phyloP scores from a whole-genome alignment of 257 asterid species.

The Ilex aquifolium region DNA sequence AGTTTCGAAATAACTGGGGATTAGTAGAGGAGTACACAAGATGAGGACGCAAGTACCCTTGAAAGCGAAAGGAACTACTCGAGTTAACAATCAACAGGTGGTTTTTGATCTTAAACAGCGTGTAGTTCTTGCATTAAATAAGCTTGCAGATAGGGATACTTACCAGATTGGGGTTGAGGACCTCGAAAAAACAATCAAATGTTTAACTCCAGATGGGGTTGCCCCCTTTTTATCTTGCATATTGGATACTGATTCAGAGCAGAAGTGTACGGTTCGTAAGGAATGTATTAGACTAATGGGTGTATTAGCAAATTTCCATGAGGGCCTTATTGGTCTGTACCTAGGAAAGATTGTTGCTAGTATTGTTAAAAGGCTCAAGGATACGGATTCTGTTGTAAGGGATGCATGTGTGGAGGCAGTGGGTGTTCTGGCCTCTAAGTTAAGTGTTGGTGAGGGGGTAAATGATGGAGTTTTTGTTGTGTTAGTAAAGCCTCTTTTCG shows the following conservation, averaged over 20 bases:
- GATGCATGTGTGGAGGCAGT: conserved; percentile 79
- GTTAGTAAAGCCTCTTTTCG: conserved; percentile 92
- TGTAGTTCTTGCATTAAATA: conserved; percentile 65
- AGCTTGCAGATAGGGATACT: conserved; percentile 93
- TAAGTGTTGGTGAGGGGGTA: conserved; percentile 51
- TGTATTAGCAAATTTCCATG: conserved; percentile 56
- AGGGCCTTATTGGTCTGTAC: conserved; percentile 50
- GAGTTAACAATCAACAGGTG: conserved; percentile 58
- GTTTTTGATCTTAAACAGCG: conserved; percentile 81
- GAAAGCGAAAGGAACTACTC: conserved; percentile 52
- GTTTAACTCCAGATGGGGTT: conserved; percentile 65
- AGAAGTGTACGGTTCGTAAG: conserved; percentile 81
- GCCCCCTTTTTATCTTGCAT: conserved; percentile 75
- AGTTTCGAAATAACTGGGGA: conserved; percentile 12
- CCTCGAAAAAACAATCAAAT: conserved; percentile 63
- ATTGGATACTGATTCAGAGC: conserved; percentile 68
- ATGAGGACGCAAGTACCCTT: conserved; percentile 51
- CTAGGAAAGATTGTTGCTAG: conserved; percentile 73
- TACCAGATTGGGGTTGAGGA: conserved; percentile 80
- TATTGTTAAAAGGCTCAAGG: conserved; percentile 87
- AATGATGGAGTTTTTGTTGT: conserved; percentile 54
- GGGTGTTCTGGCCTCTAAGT: conserved; percentile 69
- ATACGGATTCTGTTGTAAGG: conserved; percentile 78
- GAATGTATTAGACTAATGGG: conserved; percentile 89
- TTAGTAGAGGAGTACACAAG: conserved; percentile 12